Evolutionary conservation across 2,329 filamentous ascomycete species (phyloP).

Genomic region (Domatiomyces globalis): DNA sequence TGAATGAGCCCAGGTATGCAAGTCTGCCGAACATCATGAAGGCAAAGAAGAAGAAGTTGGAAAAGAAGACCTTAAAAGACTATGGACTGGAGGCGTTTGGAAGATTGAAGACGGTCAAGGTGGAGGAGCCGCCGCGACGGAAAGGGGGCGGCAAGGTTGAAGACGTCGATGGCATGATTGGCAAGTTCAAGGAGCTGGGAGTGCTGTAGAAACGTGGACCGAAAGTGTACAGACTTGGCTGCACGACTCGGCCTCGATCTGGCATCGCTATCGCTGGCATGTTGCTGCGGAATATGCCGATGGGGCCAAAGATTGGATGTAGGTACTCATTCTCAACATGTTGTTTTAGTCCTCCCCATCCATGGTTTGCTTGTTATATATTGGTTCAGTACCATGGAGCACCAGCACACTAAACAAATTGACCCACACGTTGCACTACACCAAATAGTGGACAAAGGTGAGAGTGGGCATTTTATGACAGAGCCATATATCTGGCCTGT

Average conservation of each 20-base stretch:
- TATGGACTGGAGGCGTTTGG: conserved; percentile 60
- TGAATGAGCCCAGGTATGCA: conserved; percentile 92
- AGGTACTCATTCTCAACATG: background rate
- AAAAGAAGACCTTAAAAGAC: conserved; percentile 78
- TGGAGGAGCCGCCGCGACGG: conserved; percentile 71
- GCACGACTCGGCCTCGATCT: background rate
- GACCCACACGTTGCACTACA: background rate
- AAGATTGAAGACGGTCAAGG: conserved; percentile 79
- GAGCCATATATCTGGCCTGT: background rate
- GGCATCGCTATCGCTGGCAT: background rate
- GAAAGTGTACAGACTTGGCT: background rate
- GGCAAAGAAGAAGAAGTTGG: conserved; percentile 98
- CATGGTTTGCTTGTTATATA: background rate
- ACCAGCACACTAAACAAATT: background rate
- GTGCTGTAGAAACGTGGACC: conserved; percentile 48
- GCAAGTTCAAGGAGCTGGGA: conserved; percentile 89
- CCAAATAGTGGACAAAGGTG: background rate
- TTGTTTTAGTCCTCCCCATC: background rate
- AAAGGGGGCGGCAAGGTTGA: conserved; percentile 95
- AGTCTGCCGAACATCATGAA: conserved; percentile 99
- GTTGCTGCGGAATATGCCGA: background rate
- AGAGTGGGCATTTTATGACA: background rate
- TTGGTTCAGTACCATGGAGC: background rate
- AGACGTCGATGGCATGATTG: conserved; percentile 86
- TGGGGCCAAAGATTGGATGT: background rate